A percentile compares a stretch with the other conserved stretches of the same genome.
These are phyloP conservation scores for Strombidium stylifer DNA, from an alignment of 73 alveolate genomes.

Conservation along the genomic window DNA sequence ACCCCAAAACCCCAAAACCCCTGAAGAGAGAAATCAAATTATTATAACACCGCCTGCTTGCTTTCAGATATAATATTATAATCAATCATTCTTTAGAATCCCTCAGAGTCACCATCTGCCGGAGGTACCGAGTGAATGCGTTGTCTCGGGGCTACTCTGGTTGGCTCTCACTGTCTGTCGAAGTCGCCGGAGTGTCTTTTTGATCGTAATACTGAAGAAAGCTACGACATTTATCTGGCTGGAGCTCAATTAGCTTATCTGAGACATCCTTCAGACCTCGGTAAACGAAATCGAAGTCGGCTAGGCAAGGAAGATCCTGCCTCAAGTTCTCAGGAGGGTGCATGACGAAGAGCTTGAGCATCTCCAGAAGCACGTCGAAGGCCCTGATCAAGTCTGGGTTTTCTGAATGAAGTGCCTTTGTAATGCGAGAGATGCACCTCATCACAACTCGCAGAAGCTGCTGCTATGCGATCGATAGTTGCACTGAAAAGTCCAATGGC, in stretches of 20 bases:
- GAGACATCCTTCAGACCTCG: conserved; percentile 29
- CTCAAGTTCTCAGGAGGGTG: conserved; percentile 57
- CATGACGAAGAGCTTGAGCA: conserved; percentile 39
- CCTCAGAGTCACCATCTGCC: conserved; percentile 7
- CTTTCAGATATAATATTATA: neutral
- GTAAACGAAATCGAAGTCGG: conserved; percentile 44
- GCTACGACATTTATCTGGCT: conserved; percentile 45
- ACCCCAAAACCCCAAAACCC: conserved; percentile 27
- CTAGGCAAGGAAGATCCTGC: conserved; percentile 55
- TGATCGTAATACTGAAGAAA: conserved; percentile 24
- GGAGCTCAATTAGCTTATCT: conserved; percentile 49
- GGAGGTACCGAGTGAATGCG: conserved; percentile 31
- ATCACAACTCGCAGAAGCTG: conserved; percentile 24
- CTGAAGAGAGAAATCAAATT: neutral
- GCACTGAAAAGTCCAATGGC: conserved; percentile 21
- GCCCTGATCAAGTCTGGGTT: conserved; percentile 43
- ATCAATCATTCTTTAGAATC: neutral
- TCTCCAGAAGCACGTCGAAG: conserved; percentile 57
- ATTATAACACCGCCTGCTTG: neutral
- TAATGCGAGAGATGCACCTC: conserved; percentile 35
- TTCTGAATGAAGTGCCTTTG: conserved; percentile 48
- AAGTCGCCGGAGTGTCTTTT: too few species aligned
- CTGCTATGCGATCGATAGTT: conserved; percentile 31
- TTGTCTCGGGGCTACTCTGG: neutral
- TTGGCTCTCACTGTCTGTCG: neutral